Base-by-base conservation (phyloP, 2,329 filamentous ascomycete species). In the Penicillium sp. region DNA sequence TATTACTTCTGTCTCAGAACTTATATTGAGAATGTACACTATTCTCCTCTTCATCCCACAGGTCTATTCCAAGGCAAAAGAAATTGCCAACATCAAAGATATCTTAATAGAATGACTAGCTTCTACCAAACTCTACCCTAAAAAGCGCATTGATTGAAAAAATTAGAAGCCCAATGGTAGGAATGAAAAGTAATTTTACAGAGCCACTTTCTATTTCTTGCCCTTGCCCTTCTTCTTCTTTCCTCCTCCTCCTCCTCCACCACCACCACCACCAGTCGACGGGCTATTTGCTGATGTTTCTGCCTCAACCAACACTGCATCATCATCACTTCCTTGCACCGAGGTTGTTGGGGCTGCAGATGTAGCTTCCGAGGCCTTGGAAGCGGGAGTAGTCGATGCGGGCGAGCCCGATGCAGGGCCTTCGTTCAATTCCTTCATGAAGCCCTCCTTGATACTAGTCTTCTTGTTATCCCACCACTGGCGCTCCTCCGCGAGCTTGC, bases 381-480 rank as follows among this genome's bases (percentile, higher is more conserved):
- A 35, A 3, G 46, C 36, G n/a, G 45, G 29, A 15, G 51, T 38
- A 3, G 50, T 30, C 4, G 54, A 27, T n/a, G 57, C 41, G 20
- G 32, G 13, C 39, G 36, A 34, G 60, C 57, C 25, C 25, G n/a
- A n/a, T n/a, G n/a, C 14, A 1, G 40, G 35, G 13, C 32, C 33
- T 40, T 45, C 56, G 39, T 68, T 84, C 33, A 95, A 73, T 72
- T 96, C 89, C 68, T 86, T 87, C 79, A 94, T 84, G 57, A 93
- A 89, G 10, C 83, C 84, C 37, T 79, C 75, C 64, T 85, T 77
- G 52, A 94, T 89, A 47, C 76, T 77, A 31, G 80, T 77, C 55
- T 82, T 80, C 62, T 85, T 86, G 74, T 86, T 86, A 63, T 88
- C 87, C 93, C 93, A 98, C 88, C 89, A 95, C 59, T 84, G 77